Evolutionary conservation across 2,329 filamentous ascomycete species (phyloP).

Genomic region (Endothia cerciana): DNA sequence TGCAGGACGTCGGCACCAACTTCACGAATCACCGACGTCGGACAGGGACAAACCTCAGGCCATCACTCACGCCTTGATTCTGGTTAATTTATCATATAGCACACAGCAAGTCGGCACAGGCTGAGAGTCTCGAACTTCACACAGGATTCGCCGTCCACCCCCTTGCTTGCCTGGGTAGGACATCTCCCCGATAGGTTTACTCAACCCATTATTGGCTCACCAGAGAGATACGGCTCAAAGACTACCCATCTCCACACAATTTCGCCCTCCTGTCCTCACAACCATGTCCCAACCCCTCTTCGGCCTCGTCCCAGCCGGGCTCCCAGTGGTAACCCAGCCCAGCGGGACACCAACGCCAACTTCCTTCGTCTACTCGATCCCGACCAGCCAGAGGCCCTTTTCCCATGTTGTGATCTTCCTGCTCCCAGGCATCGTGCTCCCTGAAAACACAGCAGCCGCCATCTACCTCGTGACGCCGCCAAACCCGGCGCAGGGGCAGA

Average conservation of each 20-base stretch:
- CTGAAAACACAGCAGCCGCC: slow-evolving; percentile 77
- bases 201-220: background rate
- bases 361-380: slow-evolving; percentile 60
- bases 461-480: slow-evolving; percentile 76
- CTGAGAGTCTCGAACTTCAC: background rate
- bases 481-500: slow-evolving; percentile 41
- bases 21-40: slow-evolving; percentile 21
- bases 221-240: background rate
- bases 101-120: background rate
- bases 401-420: slow-evolving; percentile 89
- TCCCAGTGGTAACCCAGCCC: slow-evolving; percentile 59
- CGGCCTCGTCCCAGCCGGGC: slow-evolving; percentile 64
- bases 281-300: slow-evolving; percentile 54
- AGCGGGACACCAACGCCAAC: slow-evolving; percentile 56
- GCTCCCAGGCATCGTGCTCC: slow-evolving; percentile 76
- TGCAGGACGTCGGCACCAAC: background rate
- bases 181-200: background rate
- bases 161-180: background rate
- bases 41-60: slow-evolving; percentile 7
- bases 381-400: slow-evolving; percentile 57
- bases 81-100: background rate
- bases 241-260: background rate
- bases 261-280: background rate
- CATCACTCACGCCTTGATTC: background rate
- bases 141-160: background rate